Conservation (phyloP, 495 filamentous ascomycete species). For the Pseudoneurospora amorphoporcata region DNA sequence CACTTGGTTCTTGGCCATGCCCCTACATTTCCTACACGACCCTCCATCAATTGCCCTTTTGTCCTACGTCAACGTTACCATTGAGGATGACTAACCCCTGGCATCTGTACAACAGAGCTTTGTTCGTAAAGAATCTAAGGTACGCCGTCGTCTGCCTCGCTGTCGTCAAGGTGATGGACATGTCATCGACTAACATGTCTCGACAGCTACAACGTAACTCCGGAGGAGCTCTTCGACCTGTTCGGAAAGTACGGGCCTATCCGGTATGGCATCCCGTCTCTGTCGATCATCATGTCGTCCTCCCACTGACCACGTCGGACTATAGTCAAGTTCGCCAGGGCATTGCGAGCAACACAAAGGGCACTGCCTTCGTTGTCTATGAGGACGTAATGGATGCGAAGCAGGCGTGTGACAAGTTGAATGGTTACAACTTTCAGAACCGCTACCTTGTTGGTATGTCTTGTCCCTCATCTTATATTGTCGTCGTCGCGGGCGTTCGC, state of each 20-base stretch:
- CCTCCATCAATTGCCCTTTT: slow-evolving; percentile 4
- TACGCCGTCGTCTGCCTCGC: slow-evolving; percentile 30
- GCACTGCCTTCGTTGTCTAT: slow-evolving; percentile 97
- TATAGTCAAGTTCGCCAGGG: slow-evolving; percentile 94
- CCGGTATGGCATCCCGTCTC: slow-evolving; percentile 48
- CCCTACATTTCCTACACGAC: neutral
- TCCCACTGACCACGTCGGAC: slow-evolving; percentile 18
- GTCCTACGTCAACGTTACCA: neutral
- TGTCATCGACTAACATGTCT: slow-evolving; percentile 11
- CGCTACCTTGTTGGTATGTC: slow-evolving; percentile 94
- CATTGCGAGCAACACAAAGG: slow-evolving; percentile 94
- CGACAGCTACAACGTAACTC: slow-evolving; percentile 83
- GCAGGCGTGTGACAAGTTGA: slow-evolving; percentile 95
- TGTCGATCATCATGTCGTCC: slow-evolving; percentile 2
- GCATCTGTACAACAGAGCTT: slow-evolving; percentile 52
- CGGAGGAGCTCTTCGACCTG: slow-evolving; percentile 88
- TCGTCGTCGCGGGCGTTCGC: neutral
- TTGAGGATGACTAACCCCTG: slow-evolving; percentile 21
- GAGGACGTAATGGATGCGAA: slow-evolving; percentile 99
- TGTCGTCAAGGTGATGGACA: neutral
- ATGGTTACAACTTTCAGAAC: slow-evolving; percentile 99
- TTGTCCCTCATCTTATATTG: neutral
- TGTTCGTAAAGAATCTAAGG: slow-evolving; percentile 98
- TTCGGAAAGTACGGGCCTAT: slow-evolving; percentile 93
- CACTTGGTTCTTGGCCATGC: neutral